phyloP scores from a whole-genome alignment of 1,284 basidiomycete genomes.

The Peniophora sp. region DNA sequence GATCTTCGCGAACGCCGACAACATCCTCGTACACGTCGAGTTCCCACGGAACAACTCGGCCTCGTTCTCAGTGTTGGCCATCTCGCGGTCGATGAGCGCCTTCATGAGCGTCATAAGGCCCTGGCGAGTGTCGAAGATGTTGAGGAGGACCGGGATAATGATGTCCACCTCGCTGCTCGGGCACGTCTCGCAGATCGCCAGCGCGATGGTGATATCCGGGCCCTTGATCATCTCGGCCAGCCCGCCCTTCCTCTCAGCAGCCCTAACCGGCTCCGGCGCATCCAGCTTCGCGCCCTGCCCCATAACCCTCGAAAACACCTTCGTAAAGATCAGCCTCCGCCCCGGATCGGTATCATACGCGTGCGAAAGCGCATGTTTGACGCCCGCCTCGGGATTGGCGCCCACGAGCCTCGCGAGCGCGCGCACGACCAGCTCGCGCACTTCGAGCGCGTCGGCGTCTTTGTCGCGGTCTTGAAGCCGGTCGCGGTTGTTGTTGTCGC shows the following conservation, averaged over 20 bases:
- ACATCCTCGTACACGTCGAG: slow-evolving; percentile 75
- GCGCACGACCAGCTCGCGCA: slow-evolving; percentile 66
- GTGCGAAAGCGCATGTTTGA: slow-evolving; percentile 80
- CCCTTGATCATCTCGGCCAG: slow-evolving; percentile 20
- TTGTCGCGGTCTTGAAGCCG: too few species aligned
- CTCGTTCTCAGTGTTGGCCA: slow-evolving; percentile 73
- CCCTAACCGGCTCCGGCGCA: slow-evolving; percentile 43
- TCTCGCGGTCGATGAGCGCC: slow-evolving; percentile 79
- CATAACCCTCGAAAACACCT: slow-evolving; percentile 83
- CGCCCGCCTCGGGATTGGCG: slow-evolving; percentile 82
- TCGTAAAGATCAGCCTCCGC: slow-evolving; percentile 78
- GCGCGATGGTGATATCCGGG: slow-evolving; percentile 67
- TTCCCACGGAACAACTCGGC: slow-evolving; percentile 80
- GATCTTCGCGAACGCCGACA: slow-evolving; percentile 78
- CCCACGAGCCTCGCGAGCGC: slow-evolving; percentile 78
- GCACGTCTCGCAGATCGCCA: slow-evolving; percentile 83
- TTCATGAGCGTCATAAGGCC: slow-evolving; percentile 72
- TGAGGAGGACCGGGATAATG: slow-evolving; percentile 81
- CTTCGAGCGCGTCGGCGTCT: slow-evolving; percentile 39
- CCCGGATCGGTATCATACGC: slow-evolving; percentile 73
- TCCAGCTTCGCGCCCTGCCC: slow-evolving; percentile 73
- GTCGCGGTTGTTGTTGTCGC: too few species aligned
- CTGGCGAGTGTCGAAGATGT: slow-evolving; percentile 76
- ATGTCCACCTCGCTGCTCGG: slow-evolving; percentile 73
- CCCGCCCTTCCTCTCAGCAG: slow-evolving; percentile 46